A percentile compares a stretch with the other conserved stretches of the same genome.
Evolutionary conservation across 768 basidiomycete genomes (phyloP).

Genomic region (Psilocybe cyanescens): DNA sequence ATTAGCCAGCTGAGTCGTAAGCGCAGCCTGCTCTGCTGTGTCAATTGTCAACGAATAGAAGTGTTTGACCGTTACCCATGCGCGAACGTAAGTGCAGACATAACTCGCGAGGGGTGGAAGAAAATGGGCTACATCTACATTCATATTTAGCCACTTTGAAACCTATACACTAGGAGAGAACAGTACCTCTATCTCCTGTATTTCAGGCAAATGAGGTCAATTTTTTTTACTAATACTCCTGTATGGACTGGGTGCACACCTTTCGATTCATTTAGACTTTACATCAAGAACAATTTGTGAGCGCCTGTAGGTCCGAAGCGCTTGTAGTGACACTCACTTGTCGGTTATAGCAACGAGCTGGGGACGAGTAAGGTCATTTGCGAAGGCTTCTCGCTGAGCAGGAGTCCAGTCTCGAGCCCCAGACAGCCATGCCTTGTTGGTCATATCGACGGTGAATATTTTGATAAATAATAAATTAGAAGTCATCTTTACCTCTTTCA

Average conservation of each 20-base stretch:
- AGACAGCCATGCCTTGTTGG: conserved; percentile 52
- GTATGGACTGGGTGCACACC: background rate
- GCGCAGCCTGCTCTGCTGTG: conserved; percentile 47
- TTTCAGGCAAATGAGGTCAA: too few relatives aligned
- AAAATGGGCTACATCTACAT: conserved; percentile 44
- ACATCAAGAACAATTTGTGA: background rate
- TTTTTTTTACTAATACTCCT: too few relatives aligned
- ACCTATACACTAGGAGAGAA: background rate
- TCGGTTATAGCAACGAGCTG: conserved; percentile 53
- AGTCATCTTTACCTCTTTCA: conserved; percentile 44
- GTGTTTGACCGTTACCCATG: conserved; percentile 54
- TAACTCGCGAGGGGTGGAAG: conserved; percentile 47
- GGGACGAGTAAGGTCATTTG: conserved; percentile 57
- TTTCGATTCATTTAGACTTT: conserved; percentile 13
- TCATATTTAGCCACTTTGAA: background rate
- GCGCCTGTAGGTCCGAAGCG: background rate
- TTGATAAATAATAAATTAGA: background rate
- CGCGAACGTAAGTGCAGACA: conserved; percentile 53
- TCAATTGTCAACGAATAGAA: conserved; percentile 51
- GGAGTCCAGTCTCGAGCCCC: conserved; percentile 55
- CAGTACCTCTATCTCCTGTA: conserved; percentile 41
- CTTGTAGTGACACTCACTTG: conserved; percentile 24
- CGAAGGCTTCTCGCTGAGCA: conserved; percentile 52
- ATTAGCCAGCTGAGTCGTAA: conserved; percentile 37
- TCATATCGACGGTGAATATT: background rate